A percentile compares a stretch with the other conserved stretches of the same genome.
phyloP scores from a whole-genome alignment of 805 yeast species.

The Komagataella populi region DNA sequence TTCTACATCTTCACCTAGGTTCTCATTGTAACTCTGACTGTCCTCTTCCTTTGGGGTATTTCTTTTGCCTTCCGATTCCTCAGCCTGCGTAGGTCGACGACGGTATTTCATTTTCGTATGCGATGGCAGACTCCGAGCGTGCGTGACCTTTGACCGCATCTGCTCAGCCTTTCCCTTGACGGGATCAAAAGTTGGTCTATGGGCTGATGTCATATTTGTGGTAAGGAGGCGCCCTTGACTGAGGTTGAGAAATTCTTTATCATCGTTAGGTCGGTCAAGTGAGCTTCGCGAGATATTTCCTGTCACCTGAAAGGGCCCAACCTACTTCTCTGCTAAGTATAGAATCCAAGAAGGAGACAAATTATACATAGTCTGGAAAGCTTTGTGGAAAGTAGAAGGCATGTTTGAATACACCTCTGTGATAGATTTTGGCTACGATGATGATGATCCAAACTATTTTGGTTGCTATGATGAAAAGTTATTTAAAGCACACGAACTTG shows the following conservation, averaged over 20 bases:
- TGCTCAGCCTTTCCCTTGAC: conserved; percentile 40
- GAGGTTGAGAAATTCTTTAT: neutral
- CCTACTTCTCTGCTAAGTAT: neutral
- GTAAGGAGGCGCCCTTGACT: neutral
- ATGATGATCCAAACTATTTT: conserved; percentile 53
- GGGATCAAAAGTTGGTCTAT: conserved; percentile 54
- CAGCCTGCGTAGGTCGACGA: conserved; percentile 6
- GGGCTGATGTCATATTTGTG: conserved; percentile 47
- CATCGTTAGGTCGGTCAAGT: neutral
- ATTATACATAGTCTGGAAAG: neutral
- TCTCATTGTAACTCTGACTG: neutral
- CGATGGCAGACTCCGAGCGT: conserved; percentile 39
- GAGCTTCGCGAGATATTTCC: neutral
- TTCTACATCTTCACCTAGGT: neutral
- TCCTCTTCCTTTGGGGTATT: neutral
- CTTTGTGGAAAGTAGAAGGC: neutral
- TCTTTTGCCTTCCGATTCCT: neutral
- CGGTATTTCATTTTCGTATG: conserved; percentile 40
- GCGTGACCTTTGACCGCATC: conserved; percentile 30
- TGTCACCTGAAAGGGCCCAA: neutral
- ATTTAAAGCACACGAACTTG: neutral
- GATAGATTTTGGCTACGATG: conserved; percentile 74
- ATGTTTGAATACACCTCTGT: conserved; percentile 21
- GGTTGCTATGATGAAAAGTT: conserved; percentile 27
- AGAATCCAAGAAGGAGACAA: neutral